phyloP scores from a whole-genome alignment of 768 basidiomycete genomes.

The Panus rudis region DNA sequence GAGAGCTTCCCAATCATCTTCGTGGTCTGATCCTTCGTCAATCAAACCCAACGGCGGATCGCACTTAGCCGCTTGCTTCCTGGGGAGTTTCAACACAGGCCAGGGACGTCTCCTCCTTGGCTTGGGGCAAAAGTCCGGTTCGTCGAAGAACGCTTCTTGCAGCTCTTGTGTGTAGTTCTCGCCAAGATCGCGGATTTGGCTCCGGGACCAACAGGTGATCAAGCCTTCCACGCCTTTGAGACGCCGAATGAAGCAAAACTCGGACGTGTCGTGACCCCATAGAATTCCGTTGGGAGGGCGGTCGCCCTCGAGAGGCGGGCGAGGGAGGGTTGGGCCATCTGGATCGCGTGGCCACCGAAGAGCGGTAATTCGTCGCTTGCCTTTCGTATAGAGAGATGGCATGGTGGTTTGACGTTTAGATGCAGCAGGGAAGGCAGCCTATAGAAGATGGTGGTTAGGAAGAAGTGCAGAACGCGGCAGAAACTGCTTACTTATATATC shows the following conservation, averaged over 20 bases:
- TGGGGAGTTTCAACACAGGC: slow-evolving; percentile 15
- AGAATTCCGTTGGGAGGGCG: slow-evolving; percentile 20
- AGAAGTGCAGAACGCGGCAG: not conserved
- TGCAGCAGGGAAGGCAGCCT: not conserved
- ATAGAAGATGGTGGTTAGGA: not conserved
- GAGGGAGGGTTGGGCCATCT: slow-evolving; percentile 9
- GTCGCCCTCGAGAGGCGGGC: slow-evolving; percentile 15
- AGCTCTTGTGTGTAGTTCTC: slow-evolving; percentile 17
- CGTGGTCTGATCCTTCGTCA: slow-evolving; percentile 6
- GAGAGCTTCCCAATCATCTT: too few species aligned
- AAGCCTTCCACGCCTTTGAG: slow-evolving; percentile 20
- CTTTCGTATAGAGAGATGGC: not conserved
- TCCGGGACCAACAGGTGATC: slow-evolving; percentile 26
- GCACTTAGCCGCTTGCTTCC: not conserved
- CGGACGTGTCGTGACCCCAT: slow-evolving; percentile 21
- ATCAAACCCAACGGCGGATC: slow-evolving; percentile 6
- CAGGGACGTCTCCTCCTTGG: slow-evolving; percentile 19
- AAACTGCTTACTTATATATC: not conserved
- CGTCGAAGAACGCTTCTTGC: slow-evolving; percentile 12
- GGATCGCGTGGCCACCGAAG: slow-evolving; percentile 8
- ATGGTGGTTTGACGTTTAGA: not conserved
- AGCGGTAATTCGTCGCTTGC: not conserved
- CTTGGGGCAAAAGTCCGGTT: slow-evolving; percentile 6
- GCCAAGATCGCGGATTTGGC: slow-evolving; percentile 27
- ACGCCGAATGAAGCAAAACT: slow-evolving; percentile 23